These are phyloP conservation scores for Astrothelium subdiscretum DNA, from an alignment of 495 filamentous ascomycete genomes.

Conservation along the genomic window DNA sequence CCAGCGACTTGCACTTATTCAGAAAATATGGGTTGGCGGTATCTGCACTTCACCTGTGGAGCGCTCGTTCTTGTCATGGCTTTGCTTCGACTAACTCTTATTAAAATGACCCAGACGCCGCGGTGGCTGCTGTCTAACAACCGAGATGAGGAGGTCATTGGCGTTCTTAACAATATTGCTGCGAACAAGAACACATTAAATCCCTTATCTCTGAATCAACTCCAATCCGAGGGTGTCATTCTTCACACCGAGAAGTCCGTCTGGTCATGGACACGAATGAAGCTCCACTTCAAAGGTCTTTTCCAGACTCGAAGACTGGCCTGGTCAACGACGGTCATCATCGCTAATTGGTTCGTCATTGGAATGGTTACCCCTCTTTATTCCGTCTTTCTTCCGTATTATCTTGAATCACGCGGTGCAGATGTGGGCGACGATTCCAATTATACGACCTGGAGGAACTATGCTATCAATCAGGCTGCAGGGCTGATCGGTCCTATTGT, in stretches of 20 bases:
- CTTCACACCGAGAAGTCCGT: conserved; percentile 30
- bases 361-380: conserved; percentile 46
- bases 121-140: conserved; percentile 58
- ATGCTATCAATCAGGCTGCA: conserved; percentile 34
- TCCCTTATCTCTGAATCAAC: conserved; percentile 48
- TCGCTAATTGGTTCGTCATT: conserved; percentile 9
- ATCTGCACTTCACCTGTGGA: conserved; percentile 40
- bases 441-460: conserved; percentile 32
- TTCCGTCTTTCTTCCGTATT: conserved; percentile 44
- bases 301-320: conserved; percentile 48
- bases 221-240: conserved; percentile 29
- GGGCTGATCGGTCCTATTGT: conserved; percentile 32
- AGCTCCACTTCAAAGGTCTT: conserved; percentile 45
- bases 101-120: conserved; percentile 58
- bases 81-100: conserved; percentile 52
- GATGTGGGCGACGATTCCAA: conserved; percentile 20
- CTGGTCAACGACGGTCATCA: conserved; percentile 36
- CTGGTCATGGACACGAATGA: neutral
- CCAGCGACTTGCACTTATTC: conserved; percentile 6
- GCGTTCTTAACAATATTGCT: conserved; percentile 49
- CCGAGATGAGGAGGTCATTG: conserved; percentile 48
- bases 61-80: conserved; percentile 58
- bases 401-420: conserved; percentile 25
- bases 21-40: conserved; percentile 46
- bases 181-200: conserved; percentile 49